phyloP scores from a whole-genome alignment of 164 flowering plant species.

The Stephania japonica region DNA sequence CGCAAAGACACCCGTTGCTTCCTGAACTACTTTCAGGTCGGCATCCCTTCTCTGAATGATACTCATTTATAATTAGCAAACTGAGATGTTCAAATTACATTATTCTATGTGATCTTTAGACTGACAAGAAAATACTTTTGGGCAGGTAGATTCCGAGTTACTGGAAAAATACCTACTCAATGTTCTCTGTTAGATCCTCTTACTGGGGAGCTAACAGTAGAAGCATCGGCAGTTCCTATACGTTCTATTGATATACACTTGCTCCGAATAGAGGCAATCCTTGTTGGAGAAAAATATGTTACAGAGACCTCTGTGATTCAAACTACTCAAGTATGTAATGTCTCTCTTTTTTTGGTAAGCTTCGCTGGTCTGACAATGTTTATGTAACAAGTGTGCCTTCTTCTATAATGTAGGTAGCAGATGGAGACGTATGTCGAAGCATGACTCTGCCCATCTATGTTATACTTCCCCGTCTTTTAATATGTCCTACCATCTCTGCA shows the following conservation, averaged over 20 bases:
- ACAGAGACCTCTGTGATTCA: conserved; percentile 77
- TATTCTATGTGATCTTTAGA: not conserved
- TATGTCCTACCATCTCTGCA: conserved; percentile 74
- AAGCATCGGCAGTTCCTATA: conserved; percentile 76
- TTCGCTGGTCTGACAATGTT: not conserved
- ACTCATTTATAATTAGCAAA: not conserved
- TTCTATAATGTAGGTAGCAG: conserved; percentile 56
- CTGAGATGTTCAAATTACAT: not conserved
- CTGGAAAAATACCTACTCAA: conserved; percentile 66
- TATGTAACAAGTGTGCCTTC: conserved; percentile 3
- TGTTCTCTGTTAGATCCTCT: conserved; percentile 64
- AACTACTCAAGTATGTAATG: conserved; percentile 65
- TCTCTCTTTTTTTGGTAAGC: not conserved
- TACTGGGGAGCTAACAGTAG: conserved; percentile 70
- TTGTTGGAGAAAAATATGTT: conserved; percentile 68
- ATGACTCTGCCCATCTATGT: conserved; percentile 76
- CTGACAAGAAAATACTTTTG: conserved; percentile 8
- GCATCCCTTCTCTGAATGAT: conserved; percentile 3
- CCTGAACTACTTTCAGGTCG: conserved; percentile 75
- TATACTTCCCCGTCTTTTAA: conserved; percentile 87
- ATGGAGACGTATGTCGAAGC: conserved; percentile 77
- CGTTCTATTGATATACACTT: conserved; percentile 77
- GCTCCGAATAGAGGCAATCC: conserved; percentile 71
- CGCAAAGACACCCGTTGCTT: conserved; percentile 82
- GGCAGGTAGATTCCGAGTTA: conserved; percentile 75